phyloP scores from a whole-genome alignment of 192 early-diverging fungal genomes.

The Thamnidium elegans region DNA sequence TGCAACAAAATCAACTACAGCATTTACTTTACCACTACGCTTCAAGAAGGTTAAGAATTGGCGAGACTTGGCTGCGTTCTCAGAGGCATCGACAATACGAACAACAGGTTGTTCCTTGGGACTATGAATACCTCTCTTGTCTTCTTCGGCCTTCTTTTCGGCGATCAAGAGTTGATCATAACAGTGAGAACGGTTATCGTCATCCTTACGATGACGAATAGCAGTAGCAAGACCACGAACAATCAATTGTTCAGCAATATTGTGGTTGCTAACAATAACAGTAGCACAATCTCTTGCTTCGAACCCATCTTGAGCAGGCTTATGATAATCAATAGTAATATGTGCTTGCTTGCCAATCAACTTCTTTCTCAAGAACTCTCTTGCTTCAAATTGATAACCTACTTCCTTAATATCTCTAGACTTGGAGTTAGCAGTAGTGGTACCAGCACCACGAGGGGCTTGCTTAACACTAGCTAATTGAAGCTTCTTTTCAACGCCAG shows the following conservation, averaged over 20 bases:
- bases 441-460: slow-evolving; percentile 32
- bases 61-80: slow-evolving; percentile 75
- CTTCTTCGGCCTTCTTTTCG: slow-evolving; percentile 61
- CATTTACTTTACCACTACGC: slow-evolving; percentile 71
- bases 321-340: slow-evolving; percentile 78
- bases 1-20: slow-evolving; percentile 84
- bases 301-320: slow-evolving; percentile 84
- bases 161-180: slow-evolving; percentile 87
- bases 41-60: slow-evolving; percentile 84
- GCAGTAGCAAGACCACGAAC: slow-evolving; percentile 72
- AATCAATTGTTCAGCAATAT: slow-evolving; percentile 60
- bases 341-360: slow-evolving; percentile 83
- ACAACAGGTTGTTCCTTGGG: slow-evolving; percentile 74
- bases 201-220: slow-evolving; percentile 80
- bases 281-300: slow-evolving; percentile 89
- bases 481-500: slow-evolving; percentile 35
- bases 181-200: slow-evolving; percentile 78
- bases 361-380: slow-evolving; percentile 83
- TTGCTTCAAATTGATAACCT: slow-evolving; percentile 83
- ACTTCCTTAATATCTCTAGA: slow-evolving; percentile 69
- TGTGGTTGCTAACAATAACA: slow-evolving; percentile 59
- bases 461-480: slow-evolving; percentile 44
- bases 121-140: slow-evolving; percentile 78
- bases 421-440: slow-evolving; percentile 46
- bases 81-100: slow-evolving; percentile 80